These are phyloP conservation scores for Groenewaldozyma sp. DNA, from an alignment of 1,139 yeast species.

Conservation along the genomic window DNA sequence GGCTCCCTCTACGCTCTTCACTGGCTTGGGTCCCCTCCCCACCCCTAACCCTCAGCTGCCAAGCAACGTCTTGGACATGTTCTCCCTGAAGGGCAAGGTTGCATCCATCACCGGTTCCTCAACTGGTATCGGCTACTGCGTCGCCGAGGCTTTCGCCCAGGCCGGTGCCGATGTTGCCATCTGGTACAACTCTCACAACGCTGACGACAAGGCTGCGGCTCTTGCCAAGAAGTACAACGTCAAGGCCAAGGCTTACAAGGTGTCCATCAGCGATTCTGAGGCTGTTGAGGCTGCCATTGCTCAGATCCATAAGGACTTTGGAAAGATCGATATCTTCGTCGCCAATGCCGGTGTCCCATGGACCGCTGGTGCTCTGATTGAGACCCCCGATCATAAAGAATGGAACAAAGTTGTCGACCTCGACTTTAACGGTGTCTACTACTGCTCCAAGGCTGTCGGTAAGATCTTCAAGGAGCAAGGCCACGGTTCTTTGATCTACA, in stretches of 20 bases:
- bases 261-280: slow-evolving; percentile 52
- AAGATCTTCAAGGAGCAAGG: slow-evolving; percentile 62
- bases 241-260: slow-evolving; percentile 60
- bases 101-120: slow-evolving; percentile 88
- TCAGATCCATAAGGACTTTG: slow-evolving; percentile 60
- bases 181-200: slow-evolving; percentile 66
- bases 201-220: slow-evolving; percentile 49
- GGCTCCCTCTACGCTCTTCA: slow-evolving; percentile 20
- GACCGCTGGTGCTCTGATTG: slow-evolving; percentile 63
- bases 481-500: slow-evolving; percentile 65
- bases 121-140: slow-evolving; percentile 75
- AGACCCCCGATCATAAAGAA: slow-evolving; percentile 44
- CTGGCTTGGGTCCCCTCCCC: slow-evolving; percentile 31
- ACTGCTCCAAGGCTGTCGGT: slow-evolving; percentile 66
- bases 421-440: slow-evolving; percentile 69
- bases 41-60: slow-evolving; percentile 26
- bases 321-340: slow-evolving; percentile 71
- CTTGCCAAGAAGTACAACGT: slow-evolving; percentile 57
- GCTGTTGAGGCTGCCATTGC: slow-evolving; percentile 49
- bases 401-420: slow-evolving; percentile 65
- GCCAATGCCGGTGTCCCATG: slow-evolving; percentile 92
- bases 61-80: slow-evolving; percentile 26
- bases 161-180: slow-evolving; percentile 88
- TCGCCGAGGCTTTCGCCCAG: slow-evolving; percentile 79
- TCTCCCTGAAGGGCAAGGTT: slow-evolving; percentile 63